Base-by-base conservation (phyloP, 805 yeast species). In the Alloascoidea hylecoeti region DNA sequence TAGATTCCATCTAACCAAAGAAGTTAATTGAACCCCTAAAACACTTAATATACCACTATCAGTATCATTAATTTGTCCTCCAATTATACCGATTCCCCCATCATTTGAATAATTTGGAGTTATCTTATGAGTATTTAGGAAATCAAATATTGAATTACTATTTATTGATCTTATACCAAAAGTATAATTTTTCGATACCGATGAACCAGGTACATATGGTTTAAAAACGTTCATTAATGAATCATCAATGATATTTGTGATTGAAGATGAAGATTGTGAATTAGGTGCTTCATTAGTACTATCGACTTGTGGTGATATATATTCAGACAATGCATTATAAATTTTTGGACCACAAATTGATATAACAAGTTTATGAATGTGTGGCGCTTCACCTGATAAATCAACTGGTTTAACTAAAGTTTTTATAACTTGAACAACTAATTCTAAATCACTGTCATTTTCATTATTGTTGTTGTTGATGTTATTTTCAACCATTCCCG, bases 351-450 rank as follows among this genome's bases (percentile, higher is more conserved):
- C 50, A 17, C 49, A 44, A 3, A 55, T 41, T 2, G 48, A 47
- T 30, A 69, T 38, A 1, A 68, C 59, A 1, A 64, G 52, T 27
- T 53, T 55, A 44, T 68, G 73, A 28, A 70, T 55, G 14, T 63
- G 56, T 18, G 54, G 53, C 0, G 72, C 61, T 17, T 70, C 75
- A 16, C 65, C 69, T 37, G 68, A 61, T 2, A 66, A 42, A 2
- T 66, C 58, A 4, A 57, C 44, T 2, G 74, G 72, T 15, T 58
- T 50, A 2, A 68, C 48, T 13, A 72, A 46, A 1, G 63, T 53
- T 34, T 60, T 62, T 16, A 71, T 38, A 14, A 69, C 44, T 9
- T 47, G 58, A 18, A 64, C 54, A 4, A 70, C 46, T 3, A 60
- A 52, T 5, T 57, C 58, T 17, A 53, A 46, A 27, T 54, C 58